Evolutionary conservation across 2,329 filamentous ascomycete genomes (phyloP).

Genomic region (Hymenoscyphus salicellus): DNA sequence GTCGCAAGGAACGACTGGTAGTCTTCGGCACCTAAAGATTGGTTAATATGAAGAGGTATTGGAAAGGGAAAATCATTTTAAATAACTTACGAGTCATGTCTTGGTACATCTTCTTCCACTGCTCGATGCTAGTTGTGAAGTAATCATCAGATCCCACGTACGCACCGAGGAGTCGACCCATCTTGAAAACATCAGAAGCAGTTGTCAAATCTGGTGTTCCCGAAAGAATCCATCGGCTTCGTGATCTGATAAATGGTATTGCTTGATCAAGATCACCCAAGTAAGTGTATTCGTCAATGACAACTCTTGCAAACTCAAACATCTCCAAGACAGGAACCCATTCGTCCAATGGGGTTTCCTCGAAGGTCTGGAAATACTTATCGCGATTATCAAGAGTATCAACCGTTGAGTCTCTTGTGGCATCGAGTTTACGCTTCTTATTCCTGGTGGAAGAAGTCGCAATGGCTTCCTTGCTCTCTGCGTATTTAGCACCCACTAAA

Average conservation of each 20-base stretch:
- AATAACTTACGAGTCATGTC: conserved; percentile 43
- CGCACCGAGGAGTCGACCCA: conserved; percentile 54
- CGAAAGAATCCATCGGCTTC: conserved; percentile 51
- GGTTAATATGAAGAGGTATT: not conserved
- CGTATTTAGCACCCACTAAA: conserved; percentile 25
- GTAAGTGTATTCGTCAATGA: conserved; percentile 66
- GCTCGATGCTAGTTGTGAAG: conserved; percentile 41
- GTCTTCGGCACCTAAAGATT: not conserved
- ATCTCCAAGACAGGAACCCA: conserved; percentile 50
- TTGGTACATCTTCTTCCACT: conserved; percentile 41
- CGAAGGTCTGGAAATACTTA: conserved; percentile 4
- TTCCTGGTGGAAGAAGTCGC: not conserved
- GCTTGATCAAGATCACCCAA: conserved; percentile 36
- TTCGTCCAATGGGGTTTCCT: conserved; percentile 6
- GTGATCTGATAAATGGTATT: conserved; percentile 5
- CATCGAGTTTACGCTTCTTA: not conserved
- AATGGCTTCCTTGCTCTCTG: not conserved
- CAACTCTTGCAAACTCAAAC: conserved; percentile 58
- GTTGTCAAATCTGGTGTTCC: conserved; percentile 58
- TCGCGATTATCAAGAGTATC: not conserved
- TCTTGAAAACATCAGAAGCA: conserved; percentile 57
- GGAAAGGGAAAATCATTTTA: not conserved
- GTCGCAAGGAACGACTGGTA: not conserved
- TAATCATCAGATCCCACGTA: conserved; percentile 54
- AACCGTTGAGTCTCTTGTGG: not conserved